Base-by-base conservation (phyloP, 345 rosid species). In the Jatropha curcas region DNA sequence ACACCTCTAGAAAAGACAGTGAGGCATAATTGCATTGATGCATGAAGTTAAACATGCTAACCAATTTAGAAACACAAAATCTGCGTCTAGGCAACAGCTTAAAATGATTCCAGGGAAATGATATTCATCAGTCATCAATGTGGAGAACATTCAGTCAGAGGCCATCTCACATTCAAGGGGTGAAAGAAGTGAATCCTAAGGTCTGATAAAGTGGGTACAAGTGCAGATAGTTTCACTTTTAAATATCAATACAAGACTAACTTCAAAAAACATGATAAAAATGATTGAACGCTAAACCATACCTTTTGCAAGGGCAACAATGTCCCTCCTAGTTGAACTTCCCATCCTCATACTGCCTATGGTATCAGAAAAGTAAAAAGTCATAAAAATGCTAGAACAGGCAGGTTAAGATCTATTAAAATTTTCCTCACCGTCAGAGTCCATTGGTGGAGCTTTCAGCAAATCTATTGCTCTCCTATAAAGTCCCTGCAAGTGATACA, bases 251-350 rank as follows among this genome's bases (percentile, higher is more conserved):
- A 17, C 2, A 8, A 43, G 17, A 19, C 66, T 35, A 58, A 33
- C 65, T 30, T 33, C 28, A 71, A 39, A 60, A 50, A 30, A n/a
- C 52, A 71, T 2, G 20, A 57, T n/a, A 27, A 50, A 64, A 65
- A 55, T 16, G 24, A 12, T 7, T 30, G 13, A 24, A 34, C 51
- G 57, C 33, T 64, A 25, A 70, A 60, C 45, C 65, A 70, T 81
- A 94, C 97, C 97, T 90, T 97, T 88, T 71, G 94, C 94, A 78
- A 92, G 88, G 67, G 97, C 91, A 41, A 82, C 69, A 10, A 90
- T 73, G 50, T 88, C 97, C 37, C 82, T 85, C 79, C 79, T 48
- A 48, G 5, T 69, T 48, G 70, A 31, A 64, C 62, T 65, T 55
- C 76, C 58, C 67, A 82, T 73, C 62, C 3, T 55, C 53, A n/a